These are phyloP conservation scores for Penicillium antarcticum DNA, from an alignment of 495 filamentous ascomycete genomes.

Conservation along the genomic window DNA sequence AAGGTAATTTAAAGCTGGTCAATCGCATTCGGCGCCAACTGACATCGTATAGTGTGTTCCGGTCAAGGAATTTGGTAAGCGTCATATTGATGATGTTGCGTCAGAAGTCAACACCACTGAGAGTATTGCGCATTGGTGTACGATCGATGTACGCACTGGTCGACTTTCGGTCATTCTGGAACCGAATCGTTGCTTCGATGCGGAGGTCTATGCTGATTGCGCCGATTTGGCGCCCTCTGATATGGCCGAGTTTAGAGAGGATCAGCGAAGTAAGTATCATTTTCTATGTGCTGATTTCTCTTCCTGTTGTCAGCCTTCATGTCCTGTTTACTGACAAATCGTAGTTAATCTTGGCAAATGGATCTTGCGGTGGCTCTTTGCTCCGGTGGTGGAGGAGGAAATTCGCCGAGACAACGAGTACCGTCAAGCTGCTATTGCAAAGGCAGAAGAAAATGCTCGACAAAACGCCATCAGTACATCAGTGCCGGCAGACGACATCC, in stretches of 20 bases:
- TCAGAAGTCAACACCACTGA: conserved; percentile 84
- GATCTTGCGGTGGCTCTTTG: conserved; percentile 91
- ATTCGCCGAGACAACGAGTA: conserved; percentile 74
- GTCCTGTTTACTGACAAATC: conserved; percentile 14
- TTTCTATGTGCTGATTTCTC: background rate
- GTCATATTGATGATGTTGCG: conserved; percentile 87
- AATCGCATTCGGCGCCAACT: conserved; percentile 1
- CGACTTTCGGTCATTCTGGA: conserved; percentile 86
- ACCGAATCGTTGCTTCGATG: conserved; percentile 95
- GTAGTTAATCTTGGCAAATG: conserved; percentile 95
- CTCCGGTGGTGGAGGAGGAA: conserved; percentile 84
- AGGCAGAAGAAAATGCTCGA: conserved; percentile 53
- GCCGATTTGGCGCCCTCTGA: conserved; percentile 58
- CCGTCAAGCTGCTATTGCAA: conserved; percentile 61
- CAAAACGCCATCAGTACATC: conserved; percentile 55
- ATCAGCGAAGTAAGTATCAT: conserved; percentile 78
- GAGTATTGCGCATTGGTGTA: conserved; percentile 91
- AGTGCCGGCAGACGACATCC: conserved; percentile 56
- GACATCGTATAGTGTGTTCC: conserved; percentile 64
- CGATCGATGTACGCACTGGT: conserved; percentile 88
- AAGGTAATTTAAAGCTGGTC: conserved; percentile 48
- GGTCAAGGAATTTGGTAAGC: conserved; percentile 84
- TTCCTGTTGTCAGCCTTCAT: background rate
- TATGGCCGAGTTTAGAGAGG: conserved; percentile 76
- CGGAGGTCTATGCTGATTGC: conserved; percentile 95